Evolutionary conservation across 257 asterid species (phyloP), one percentile per base, ranked within the genome.

Genomic region (Lycium ferocissimum): DNA sequence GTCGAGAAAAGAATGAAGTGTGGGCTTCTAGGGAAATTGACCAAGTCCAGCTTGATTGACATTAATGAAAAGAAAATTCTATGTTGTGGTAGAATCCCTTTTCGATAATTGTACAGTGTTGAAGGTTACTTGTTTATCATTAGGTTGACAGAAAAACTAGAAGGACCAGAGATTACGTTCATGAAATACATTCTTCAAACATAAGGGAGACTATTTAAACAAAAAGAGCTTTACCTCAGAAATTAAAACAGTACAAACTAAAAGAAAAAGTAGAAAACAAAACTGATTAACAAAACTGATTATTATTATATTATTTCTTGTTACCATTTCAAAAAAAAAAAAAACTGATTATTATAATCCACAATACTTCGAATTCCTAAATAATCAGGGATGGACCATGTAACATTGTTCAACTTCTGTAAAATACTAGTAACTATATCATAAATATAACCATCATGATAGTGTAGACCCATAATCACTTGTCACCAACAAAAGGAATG

Each of bases 401-500:
- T 37, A 37, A 14, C 12, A 40, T 40, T 70, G 54, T 40, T 40
- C 33, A 70, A 70, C 54, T 47, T 14, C 62, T 49, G 43, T 49
- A 75, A 13, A 75, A 75, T 51, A 12, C 61, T 75, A 75, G 43
- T 14, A 75, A 75, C 61, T 49, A 49, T 49, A 22, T 75, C 33
- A 13, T n/a, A 75, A 75, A 7, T 33, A 51, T 75, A 75, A 75
- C 43, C 81, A 75, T 75, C 70, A 63, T 20, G 69, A 62, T 33
- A 66, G 45, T 18, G 66, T 6, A 66, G 73, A 33, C 5, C 73
- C 45, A 66, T 17, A 66, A 65, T 33, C 47, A 51, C 65, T 76
- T 76, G 38, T 43, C 37, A 72, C 54, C 15, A 18, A 70, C 14
- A 37, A 49, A 76, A 76, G 40, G 5, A 76, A 12, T 33, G 82